Conservation (phyloP, 306 rosid genomes). For the Luffa acutangula region DNA sequence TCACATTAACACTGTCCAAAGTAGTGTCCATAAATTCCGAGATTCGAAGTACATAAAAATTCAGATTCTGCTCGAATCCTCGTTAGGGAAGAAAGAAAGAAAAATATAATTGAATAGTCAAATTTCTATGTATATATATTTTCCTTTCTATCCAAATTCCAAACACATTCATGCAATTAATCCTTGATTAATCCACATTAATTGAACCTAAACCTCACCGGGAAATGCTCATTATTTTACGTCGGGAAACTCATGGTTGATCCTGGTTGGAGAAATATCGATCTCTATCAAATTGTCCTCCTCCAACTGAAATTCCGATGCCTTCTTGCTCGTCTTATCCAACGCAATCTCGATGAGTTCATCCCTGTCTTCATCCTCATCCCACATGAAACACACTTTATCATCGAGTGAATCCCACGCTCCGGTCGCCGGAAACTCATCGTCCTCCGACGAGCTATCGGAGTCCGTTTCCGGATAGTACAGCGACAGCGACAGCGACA, state of each 20-base stretch:
- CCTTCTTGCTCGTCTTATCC: conserved; percentile 26
- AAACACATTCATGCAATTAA: neutral
- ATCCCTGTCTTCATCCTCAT: conserved; percentile 73
- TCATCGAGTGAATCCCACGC: conserved; percentile 25
- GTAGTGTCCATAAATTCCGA: neutral
- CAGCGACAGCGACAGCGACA: conserved; percentile 51
- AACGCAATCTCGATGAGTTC: conserved; percentile 79
- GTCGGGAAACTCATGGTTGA: neutral
- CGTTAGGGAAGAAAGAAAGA: neutral
- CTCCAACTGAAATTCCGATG: conserved; percentile 16
- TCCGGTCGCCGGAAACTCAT: conserved; percentile 18
- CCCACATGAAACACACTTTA: conserved; percentile 37
- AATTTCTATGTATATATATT: neutral
- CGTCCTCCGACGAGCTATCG: conserved; percentile 59
- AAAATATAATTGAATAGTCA: neutral
- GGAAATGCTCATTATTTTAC: neutral
- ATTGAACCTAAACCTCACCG: neutral
- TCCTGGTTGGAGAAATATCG: conserved; percentile 28
- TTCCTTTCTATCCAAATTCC: neutral
- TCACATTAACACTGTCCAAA: neutral
- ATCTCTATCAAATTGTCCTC: conserved; percentile 43
- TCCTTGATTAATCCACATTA: neutral
- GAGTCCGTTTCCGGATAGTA: conserved; percentile 79
- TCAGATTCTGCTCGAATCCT: neutral
- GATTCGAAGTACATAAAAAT: neutral